These are phyloP conservation scores for Serendipita indica DNA, from an alignment of 768 basidiomycete genomes.

Conservation along the genomic window DNA sequence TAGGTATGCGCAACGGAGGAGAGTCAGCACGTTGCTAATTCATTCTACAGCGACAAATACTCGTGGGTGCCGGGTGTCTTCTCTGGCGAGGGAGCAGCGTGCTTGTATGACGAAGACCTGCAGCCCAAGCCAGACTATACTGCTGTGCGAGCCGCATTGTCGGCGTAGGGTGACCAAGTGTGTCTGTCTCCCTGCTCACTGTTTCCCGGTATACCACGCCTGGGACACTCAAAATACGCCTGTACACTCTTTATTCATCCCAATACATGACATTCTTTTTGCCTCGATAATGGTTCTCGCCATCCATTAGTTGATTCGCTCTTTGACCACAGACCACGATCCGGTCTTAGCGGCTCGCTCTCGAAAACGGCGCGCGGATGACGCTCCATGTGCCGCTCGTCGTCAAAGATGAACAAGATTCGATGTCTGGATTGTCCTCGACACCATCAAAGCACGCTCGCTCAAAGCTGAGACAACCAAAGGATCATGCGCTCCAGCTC, in stretches of 20 bases:
- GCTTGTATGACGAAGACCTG: not conserved
- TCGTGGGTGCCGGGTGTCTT: conserved; percentile 8
- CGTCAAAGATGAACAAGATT: not conserved
- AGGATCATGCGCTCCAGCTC: conserved; percentile 10
- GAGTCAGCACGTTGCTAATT: too few species aligned
- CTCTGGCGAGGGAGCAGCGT: not conserved
- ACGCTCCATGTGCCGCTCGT: not conserved
- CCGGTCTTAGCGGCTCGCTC: not conserved
- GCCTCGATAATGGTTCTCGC: not conserved
- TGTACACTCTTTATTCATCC: not conserved
- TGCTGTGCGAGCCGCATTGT: not conserved
- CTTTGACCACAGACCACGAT: conserved; percentile 1
- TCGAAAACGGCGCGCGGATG: not conserved
- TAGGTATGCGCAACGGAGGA: too few species aligned
- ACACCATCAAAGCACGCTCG: not conserved
- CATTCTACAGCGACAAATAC: conserved; percentile 14
- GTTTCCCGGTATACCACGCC: too few species aligned
- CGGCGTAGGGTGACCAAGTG: not conserved
- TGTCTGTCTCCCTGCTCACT: not conserved
- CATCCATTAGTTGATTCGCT: not conserved
- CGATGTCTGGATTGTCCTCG: not conserved
- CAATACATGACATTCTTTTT: not conserved
- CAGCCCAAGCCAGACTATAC: not conserved
- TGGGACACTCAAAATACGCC: too few species aligned
- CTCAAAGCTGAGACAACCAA: not conserved